Base-by-base conservation (phyloP, 805 yeast species). In the Sugiyamaella floridensis region DNA sequence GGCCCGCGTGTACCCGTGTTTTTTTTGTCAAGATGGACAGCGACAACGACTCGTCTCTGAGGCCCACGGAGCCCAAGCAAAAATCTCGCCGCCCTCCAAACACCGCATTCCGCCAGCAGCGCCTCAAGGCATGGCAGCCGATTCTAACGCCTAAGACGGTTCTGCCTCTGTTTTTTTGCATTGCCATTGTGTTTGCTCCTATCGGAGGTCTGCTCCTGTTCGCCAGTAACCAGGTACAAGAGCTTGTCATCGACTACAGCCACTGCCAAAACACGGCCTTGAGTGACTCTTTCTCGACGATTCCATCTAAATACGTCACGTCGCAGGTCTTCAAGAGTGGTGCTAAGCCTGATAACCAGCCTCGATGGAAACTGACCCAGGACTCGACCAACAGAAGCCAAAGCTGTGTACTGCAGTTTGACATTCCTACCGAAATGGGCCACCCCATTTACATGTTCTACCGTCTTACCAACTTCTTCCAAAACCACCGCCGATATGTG, bases 401-500 rank as follows among this genome's bases (percentile, higher is more conserved):
- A 16, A 72, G 72, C 2, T 92, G 99, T 68, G 71, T 76, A 28
- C 61, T 93, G 40, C 79, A 81, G 62, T 92, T 93, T 70, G 78
- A 79, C 42, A 67, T 89, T 26, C 95, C 96, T 12, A 73, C 74
- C 44, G 82, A 82, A 51, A 75, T 93, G 66, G 75, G 80, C 43
- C 79, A 83, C 1, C 88, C 95, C 2, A 65, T 89, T 8, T 89
- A 76, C 66, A 64, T 89, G 57, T 93, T 88, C 71, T 93, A 93
- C 71, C 82, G 83, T 59, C 73, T 93, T 62, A 89, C 97, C 37
- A 89, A 89, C 66, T 93, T 92, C 68, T 89, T 77, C 68, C 98
- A 93, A 68, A 93, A 93, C 67, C 99, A 93, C 71, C 80, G 99
- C 55, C 87, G 93, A 57, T 93, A 89, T 65, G 98, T 92, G 34